Base-by-base conservation (phyloP, 2,329 filamentous ascomycete genomes). In the Penicillium verrucosum region DNA sequence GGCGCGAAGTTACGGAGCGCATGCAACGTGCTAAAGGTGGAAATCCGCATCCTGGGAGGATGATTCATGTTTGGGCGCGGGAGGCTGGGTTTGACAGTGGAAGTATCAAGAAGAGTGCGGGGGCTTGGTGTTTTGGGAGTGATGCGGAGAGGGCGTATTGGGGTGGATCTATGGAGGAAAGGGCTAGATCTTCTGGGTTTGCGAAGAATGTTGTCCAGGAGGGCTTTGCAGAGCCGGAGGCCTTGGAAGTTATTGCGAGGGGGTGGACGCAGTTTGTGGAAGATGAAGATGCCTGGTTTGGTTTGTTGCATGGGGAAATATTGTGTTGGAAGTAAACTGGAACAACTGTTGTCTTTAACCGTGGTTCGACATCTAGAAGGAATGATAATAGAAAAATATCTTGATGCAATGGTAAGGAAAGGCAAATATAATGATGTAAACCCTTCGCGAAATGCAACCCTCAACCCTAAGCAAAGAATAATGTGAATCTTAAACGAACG, bases 271-370 rank as follows among this genome's bases (percentile, higher is more conserved):
- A 63, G 25, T 77, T 68, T 67, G 68, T 67, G 9, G 60, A 66
- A 40, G 57, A 72, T 47, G 68, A 74, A 37, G 62, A 73, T 47
- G 73, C 62, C 3, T 76, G 73, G 73, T 73, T 73, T 65, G 69
- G 65, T 4, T 29, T 73, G 38, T 42, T 74, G 32, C 72, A 76
- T 66, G 72, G 73, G 18, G 67, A 77, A 63, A 70, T 76, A 46
- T 38, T 76, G 12, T 75, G 73, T 53, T 67, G 62, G 59, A 73
- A 72, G 54, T 73, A 52, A 42, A 18, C 12, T 18, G 23, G 10
- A 10, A 18, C 7, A 21, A 18, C 8, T 11, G 9, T 18, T 11
- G 34, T 11, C 34, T 40, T 18, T 48, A 9, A 29, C 14, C 6
- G 23, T 34, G 18, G 3, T 32, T 16, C 12, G 16, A 27, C 18